Percentiles rank a stretch among this genome's conserved stretches.
Conservation (phyloP, 2,329 filamentous ascomycete genomes). For the Lithohypha guttulata region DNA sequence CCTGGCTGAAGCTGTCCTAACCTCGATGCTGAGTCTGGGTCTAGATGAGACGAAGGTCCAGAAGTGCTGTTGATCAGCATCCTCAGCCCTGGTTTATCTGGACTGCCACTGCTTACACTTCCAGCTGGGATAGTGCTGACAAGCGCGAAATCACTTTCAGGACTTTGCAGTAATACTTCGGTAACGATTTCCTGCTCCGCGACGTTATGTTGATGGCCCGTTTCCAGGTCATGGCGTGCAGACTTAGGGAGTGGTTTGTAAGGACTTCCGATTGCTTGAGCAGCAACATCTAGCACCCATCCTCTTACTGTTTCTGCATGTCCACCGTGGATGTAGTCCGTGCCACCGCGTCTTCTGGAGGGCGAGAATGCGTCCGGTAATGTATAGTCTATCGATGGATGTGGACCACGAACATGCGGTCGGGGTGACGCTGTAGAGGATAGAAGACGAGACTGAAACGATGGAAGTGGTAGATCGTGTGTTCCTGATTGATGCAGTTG, state of each 20-base stretch:
- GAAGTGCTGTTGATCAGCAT: background rate
- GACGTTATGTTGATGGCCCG: no score
- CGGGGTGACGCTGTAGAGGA: background rate
- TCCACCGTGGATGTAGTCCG: slow-evolving; percentile 17
- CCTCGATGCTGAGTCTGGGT: no score
- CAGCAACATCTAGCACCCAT: slow-evolving; percentile 17
- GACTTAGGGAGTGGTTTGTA: no score
- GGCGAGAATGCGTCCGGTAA: slow-evolving; percentile 21
- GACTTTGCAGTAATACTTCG: no score
- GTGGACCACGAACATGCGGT: background rate
- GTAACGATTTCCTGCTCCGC: no score
- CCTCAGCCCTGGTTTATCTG: background rate
- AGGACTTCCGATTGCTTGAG: background rate
- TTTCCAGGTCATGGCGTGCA: no score
- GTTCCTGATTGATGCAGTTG: no score
- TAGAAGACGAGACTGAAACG: slow-evolving; percentile 7
- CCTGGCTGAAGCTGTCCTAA: slow-evolving; percentile 65
- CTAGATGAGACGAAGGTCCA: no score
- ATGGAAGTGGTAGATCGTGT: background rate
- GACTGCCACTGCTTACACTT: background rate
- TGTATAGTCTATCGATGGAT: background rate
- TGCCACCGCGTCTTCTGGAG: slow-evolving; percentile 16
- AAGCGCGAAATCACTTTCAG: background rate
- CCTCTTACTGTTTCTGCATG: slow-evolving; percentile 15
- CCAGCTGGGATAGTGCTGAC: background rate